phyloP scores from a whole-genome alignment of 768 basidiomycete genomes.

The Rhizopogon vinicolor region DNA sequence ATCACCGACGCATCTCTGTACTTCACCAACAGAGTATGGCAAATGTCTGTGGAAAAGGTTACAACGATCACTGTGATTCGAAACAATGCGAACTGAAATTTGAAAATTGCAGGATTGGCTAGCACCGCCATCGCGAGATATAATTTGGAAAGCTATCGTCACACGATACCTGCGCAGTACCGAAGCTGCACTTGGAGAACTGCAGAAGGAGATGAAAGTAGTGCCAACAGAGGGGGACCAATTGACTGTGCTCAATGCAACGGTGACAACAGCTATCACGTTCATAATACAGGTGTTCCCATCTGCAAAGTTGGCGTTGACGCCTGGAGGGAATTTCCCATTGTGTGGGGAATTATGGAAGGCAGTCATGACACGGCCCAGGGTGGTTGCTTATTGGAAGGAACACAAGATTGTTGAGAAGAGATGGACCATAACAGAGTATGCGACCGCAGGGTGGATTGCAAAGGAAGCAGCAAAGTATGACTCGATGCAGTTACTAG shows the following conservation, averaged over 20 bases:
- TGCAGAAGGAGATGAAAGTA: conserved; percentile 9
- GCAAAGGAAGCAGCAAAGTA: conserved; percentile 6
- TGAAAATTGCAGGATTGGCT: conserved; percentile 12
- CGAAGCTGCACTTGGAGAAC: conserved; percentile 10
- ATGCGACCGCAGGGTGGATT: conserved; percentile 19
- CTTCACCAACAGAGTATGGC: conserved; percentile 10
- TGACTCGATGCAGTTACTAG: not conserved
- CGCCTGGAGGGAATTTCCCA: conserved; percentile 10
- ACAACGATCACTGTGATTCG: not conserved
- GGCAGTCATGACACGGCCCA: conserved; percentile 10
- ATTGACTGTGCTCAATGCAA: conserved; percentile 13
- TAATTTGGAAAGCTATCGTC: conserved; percentile 14
- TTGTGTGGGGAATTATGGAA: conserved; percentile 19
- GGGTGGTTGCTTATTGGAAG: conserved; percentile 13
- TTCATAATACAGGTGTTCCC: conserved; percentile 20
- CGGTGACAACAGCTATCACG: conserved; percentile 14
- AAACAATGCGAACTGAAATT: not conserved
- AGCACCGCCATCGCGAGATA: conserved; percentile 14
- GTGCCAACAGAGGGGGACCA: conserved; percentile 8
- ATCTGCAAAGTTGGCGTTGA: conserved; percentile 6
- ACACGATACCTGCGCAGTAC: conserved; percentile 18
- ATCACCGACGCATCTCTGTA: conserved; percentile 20
- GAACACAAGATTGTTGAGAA: conserved; percentile 7
- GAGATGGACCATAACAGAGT: conserved; percentile 10
- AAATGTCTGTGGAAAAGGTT: conserved; percentile 9